These are phyloP conservation scores for Lodderomyces metapsilosis DNA, from an alignment of 1,139 yeast genomes.

Conservation along the genomic window DNA sequence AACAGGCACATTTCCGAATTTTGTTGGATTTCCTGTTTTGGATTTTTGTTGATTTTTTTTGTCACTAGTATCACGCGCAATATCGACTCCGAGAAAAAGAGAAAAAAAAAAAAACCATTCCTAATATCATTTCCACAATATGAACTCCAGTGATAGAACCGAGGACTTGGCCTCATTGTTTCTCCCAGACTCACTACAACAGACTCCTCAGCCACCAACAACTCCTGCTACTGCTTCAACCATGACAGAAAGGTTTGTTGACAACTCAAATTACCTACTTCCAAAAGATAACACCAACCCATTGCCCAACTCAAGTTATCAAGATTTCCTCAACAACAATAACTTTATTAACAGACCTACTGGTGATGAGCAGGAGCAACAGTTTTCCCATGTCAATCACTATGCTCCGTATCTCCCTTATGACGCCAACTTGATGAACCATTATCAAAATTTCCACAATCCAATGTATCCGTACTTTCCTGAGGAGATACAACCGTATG, in stretches of 20 bases:
- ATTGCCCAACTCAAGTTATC: constrained; percentile 16
- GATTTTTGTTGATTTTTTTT: neutral
- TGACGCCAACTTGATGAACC: constrained; percentile 10
- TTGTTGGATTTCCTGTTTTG: neutral
- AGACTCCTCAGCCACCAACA: constrained; percentile 11
- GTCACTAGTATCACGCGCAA: constrained; percentile 1
- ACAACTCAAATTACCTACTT: neutral
- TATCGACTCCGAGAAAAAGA: constrained; percentile 10
- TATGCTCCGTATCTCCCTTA: constrained; percentile 13
- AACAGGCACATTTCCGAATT: too few relatives aligned
- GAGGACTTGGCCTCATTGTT: constrained; percentile 46
- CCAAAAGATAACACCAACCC: constrained; percentile 3
- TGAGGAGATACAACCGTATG: constrained; percentile 1
- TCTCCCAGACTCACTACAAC: constrained; percentile 42
- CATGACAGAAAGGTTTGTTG: neutral
- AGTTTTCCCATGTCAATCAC: constrained; percentile 14
- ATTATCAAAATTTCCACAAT: constrained; percentile 5
- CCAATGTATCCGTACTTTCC: constrained; percentile 5
- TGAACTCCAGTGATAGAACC: constrained; percentile 21
- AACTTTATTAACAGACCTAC: constrained; percentile 20
- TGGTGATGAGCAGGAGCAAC: constrained; percentile 8
- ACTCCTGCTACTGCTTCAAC: constrained; percentile 4
- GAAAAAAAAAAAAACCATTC: too few relatives aligned
- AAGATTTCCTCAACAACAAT: constrained; percentile 23
- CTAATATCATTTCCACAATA: neutral